Conservation (phyloP, 139 green algal species). For the Haematococcus lacustris region DNA sequence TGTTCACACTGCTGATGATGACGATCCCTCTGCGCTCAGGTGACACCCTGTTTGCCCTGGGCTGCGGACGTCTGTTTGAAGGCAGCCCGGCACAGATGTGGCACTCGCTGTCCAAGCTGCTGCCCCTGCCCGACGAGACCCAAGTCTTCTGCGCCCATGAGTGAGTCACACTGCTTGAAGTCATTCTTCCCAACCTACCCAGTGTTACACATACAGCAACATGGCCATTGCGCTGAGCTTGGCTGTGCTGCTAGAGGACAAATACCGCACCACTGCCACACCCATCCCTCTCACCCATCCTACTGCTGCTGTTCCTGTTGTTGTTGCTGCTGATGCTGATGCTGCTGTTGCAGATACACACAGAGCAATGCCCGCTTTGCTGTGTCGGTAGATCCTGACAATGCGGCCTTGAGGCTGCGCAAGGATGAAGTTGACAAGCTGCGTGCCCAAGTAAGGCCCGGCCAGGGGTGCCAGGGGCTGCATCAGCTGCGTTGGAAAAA, state of each 20-base stretch:
- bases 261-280: no score
- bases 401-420: conserved; percentile 45
- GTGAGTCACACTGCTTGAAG: no score
- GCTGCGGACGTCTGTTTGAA: conserved; percentile 88
- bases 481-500: neutral
- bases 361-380: conserved; percentile 55
- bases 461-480: neutral
- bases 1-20: no score
- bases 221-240: no score
- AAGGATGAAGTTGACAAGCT: conserved; percentile 51
- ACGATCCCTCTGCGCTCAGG: no score
- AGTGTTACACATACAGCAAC: no score
- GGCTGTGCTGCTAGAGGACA: no score
- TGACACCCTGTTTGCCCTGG: conserved; percentile 88
- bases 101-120: conserved; percentile 69
- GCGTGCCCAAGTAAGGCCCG: conserved; percentile 29
- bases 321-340: no score
- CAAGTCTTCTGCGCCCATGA: conserved; percentile 78
- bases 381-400: conserved; percentile 55
- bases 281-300: no score
- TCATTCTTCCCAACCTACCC: no score
- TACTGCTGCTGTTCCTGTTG: no score
- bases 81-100: conserved; percentile 73
- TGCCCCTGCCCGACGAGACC: conserved; percentile 58
- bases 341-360: no score